These are phyloP conservation scores for Astragalus glycyphyllos DNA, from an alignment of 306 rosid genomes.

Conservation along the genomic window DNA sequence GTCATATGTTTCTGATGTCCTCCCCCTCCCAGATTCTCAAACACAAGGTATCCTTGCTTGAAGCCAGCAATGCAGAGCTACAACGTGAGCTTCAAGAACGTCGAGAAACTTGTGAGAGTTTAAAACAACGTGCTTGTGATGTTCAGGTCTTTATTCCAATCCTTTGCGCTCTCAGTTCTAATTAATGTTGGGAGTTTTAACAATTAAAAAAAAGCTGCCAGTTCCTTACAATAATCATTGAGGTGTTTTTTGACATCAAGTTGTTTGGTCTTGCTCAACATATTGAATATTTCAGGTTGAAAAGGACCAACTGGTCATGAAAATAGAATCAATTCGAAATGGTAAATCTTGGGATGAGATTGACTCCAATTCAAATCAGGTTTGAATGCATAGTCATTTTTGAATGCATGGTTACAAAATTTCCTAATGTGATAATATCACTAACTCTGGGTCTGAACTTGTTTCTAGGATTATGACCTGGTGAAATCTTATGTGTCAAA, in stretches of 20 bases:
- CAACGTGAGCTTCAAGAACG: constrained; percentile 66
- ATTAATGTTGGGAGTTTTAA: constrained; percentile 28
- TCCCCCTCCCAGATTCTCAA: constrained; percentile 67
- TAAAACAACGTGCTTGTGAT: constrained; percentile 49
- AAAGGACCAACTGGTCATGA: constrained; percentile 74
- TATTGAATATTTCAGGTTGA: constrained; percentile 69
- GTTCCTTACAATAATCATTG: constrained; percentile 13
- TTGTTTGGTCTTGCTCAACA: constrained; percentile 28
- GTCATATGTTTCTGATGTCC: constrained; percentile 31
- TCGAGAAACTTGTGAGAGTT: constrained; percentile 44
- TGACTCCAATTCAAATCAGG: constrained; percentile 77
- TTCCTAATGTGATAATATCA: constrained; percentile 3
- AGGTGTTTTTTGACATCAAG: constrained; percentile 21
- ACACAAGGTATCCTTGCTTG: constrained; percentile 88
- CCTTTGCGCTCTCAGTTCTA: constrained; percentile 28
- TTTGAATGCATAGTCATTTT: constrained; percentile 37
- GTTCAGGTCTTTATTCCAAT: constrained; percentile 46
- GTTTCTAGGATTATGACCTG: constrained; percentile 74
- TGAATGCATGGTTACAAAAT: constrained; percentile 1
- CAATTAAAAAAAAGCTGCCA: constrained; percentile 25
- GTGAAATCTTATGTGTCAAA: constrained; percentile 73
- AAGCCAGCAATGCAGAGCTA: constrained; percentile 82
- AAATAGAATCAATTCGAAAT: constrained; percentile 74
- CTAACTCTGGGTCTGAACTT: constrained; percentile 21
- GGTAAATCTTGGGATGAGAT: constrained; percentile 97